A percentile compares a stretch with the other conserved stretches of the same genome.
Conservation (phyloP, 2,329 filamentous ascomycete species). For the Passalora sequoiae region DNA sequence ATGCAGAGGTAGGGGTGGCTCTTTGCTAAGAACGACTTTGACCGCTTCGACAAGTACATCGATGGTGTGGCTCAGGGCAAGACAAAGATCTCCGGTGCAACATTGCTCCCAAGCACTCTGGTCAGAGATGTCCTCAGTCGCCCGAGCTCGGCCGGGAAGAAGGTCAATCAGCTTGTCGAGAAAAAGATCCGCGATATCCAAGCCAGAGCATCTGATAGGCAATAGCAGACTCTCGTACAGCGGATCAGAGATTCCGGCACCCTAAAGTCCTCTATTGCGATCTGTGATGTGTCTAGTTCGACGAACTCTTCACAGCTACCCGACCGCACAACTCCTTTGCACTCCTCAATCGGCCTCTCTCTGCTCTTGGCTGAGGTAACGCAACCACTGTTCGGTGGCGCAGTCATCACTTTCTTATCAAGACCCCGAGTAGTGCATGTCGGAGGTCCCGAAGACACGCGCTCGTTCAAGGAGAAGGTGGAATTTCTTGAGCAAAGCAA, state of each 20-base stretch:
- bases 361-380: slow-evolving; percentile 53
- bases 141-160: neutral
- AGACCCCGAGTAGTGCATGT: slow-evolving; percentile 41
- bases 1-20: slow-evolving; percentile 51
- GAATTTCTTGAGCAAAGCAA: slow-evolving; percentile 24
- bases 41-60: slow-evolving; percentile 49
- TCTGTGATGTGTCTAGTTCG: slow-evolving; percentile 55
- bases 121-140: slow-evolving; percentile 29
- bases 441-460: slow-evolving; percentile 32
- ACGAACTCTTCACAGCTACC: slow-evolving; percentile 42
- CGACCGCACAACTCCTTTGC: slow-evolving; percentile 48
- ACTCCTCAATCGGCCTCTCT: slow-evolving; percentile 53
- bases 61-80: slow-evolving; percentile 46
- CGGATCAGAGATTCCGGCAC: slow-evolving; percentile 53
- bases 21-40: slow-evolving; percentile 49
- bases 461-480: slow-evolving; percentile 43
- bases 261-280: slow-evolving; percentile 50
- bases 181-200: slow-evolving; percentile 33
- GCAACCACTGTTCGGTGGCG: slow-evolving; percentile 49
- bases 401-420: slow-evolving; percentile 52
- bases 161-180: slow-evolving; percentile 24
- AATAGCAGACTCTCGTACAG: slow-evolving; percentile 56
- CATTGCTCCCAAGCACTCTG: slow-evolving; percentile 50
- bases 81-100: slow-evolving; percentile 52
- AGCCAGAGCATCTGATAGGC: slow-evolving; percentile 42